Evolutionary conservation across 768 basidiomycete species (phyloP), one percentile per base, ranked within the genome.

Genomic region (Vararia minispora): DNA sequence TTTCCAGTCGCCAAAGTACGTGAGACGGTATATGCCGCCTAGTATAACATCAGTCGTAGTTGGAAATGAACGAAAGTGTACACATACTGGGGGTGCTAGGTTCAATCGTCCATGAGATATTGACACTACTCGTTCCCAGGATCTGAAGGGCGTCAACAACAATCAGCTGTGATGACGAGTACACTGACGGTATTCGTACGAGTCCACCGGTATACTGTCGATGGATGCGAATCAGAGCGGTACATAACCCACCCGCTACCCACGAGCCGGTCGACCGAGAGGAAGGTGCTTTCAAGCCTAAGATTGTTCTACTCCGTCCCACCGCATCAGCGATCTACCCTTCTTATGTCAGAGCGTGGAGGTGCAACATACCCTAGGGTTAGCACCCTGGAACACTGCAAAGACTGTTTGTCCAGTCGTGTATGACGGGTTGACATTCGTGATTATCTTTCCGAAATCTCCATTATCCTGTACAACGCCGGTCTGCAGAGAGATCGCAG

Each of bases 1-100:
- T 60, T 86, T 87, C n/a, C 74, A 72, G 55, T 88, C 82, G 7
- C 83, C 85, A 44, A 72, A 76, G 56, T 87, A 87, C 34, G 54
- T 59, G 21, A 87, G 56, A 20, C 78, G 78, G 58, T 86, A 87
- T 4, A 68, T 74, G 22, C 84, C 83, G 21, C 71, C 81, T 76
- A 20, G 24, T 28, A 28, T 33, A 43, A 39, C n/a, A 28, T 12
- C 14, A 33, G 28, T 28, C 36, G 17, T 26, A 20, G 37, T 35
- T 13, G 36, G 29, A 17, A 18, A 11, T 3, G 17, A 37, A 39
- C n/a, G 13, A 26, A 14, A 10, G 36, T 26, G 23, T 12, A 31
- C 29, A 50, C 66, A 55, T 50, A 76, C 74, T 59, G 35, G 71
- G 68, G 3, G 76, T 78, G 29, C 65, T 69, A 17, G 57, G 54